These are phyloP conservation scores for Telfairia occidentalis DNA, from an alignment of 331 rosid species.

Conservation along the genomic window DNA sequence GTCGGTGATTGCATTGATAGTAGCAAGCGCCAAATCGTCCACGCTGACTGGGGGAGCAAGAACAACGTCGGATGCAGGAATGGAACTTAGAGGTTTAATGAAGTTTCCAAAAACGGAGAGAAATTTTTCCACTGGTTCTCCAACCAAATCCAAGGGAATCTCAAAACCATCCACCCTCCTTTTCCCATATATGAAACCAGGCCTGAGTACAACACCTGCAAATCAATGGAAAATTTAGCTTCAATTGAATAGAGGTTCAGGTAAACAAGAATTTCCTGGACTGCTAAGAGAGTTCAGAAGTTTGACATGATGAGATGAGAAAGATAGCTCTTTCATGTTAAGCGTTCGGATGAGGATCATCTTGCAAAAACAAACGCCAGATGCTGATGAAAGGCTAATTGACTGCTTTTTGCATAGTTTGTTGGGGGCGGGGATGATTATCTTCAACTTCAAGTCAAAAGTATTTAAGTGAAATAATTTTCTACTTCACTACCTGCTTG, in stretches of 20 bases:
- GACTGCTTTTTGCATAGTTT: neutral
- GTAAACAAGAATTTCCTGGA: neutral
- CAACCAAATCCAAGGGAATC: conserved; percentile 76
- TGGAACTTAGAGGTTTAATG: conserved; percentile 72
- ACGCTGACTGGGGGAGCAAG: conserved; percentile 86
- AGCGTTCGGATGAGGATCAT: neutral
- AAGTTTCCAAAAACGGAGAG: conserved; percentile 48
- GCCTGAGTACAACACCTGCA: conserved; percentile 84
- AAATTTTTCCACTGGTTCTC: conserved; percentile 71
- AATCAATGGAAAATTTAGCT: conserved; percentile 2
- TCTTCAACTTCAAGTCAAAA: neutral
- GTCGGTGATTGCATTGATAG: conserved; percentile 56
- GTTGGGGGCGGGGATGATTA: neutral
- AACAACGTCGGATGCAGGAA: conserved; percentile 80
- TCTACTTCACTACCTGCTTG: neutral
- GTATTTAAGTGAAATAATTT: neutral
- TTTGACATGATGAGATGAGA: neutral
- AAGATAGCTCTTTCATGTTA: neutral
- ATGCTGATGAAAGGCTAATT: neutral
- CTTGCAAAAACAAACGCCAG: neutral
- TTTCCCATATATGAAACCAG: conserved; percentile 83
- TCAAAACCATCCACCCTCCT: conserved; percentile 74
- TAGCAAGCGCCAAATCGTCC: conserved; percentile 76
- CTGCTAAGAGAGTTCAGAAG: neutral
- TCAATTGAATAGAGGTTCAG: neutral